Evolutionary conservation across 345 rosid genomes (phyloP), one percentile per base, ranked within the genome.

Genomic region (Leavenworthia alabamica): DNA sequence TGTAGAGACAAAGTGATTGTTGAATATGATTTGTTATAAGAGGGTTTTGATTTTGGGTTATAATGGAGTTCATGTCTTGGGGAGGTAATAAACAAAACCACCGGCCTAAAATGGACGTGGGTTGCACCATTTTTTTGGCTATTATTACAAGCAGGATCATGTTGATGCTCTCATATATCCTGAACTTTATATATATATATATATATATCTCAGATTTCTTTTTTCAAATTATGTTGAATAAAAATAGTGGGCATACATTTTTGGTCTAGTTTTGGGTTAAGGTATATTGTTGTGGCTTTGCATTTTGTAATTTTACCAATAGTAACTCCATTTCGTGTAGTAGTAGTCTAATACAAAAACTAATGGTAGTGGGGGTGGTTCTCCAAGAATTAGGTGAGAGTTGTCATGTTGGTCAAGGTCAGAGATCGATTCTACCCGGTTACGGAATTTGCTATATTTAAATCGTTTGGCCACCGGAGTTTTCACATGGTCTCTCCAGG

Each of bases 1-100:
- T 8, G 20, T 45, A 13, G 29, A n/a, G 14, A 15, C 29, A 49
- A 17, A 0, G 56, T 69, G 62, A 45, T 45, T 3, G 62, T 3
- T 44, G 73, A 36, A 19, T 36, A 3, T 33, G 35, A 1, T 0
- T 36, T 53, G 24, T 33, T 8, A 26, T 52, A 59, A 50, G 4
- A 8, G 12, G 14, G 13, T 23, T 39, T 22, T 1, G 41, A 35
- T 23, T 44, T 44, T 43, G 49, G 54, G 56, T 9, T 68, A 43
- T 68, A 69, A 69, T 69, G 73, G 73, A 53, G 68, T 69, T 69
- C 73, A 69, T 69, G 73, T 69, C 52, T 47, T 13, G 13, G 4
- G 6, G 12, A 8, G 23, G 49, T 61, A 69, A 36, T 52, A 69
- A 69, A 69, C 62, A 69, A 69, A 69, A 43, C 56, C 56, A 61